Base-by-base conservation (phyloP, 2,329 filamentous ascomycete genomes). In the Dactylellina sp. region DNA sequence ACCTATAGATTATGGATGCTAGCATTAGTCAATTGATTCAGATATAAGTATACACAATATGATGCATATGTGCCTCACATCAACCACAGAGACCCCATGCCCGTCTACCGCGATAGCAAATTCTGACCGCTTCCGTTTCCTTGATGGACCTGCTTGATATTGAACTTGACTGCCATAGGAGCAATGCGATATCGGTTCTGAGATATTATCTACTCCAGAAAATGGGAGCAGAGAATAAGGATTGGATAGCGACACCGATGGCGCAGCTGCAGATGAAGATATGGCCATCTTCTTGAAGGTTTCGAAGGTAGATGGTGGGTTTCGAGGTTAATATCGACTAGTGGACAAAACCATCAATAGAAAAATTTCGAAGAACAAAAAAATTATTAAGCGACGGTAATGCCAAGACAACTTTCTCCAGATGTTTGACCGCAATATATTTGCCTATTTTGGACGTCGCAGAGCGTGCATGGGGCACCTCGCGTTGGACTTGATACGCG, bases 221-320 rank as follows among this genome's bases (percentile, higher is more conserved):
- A 74, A 66, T 14, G 70, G 37, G 9, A 74, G 40, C 16, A 74
- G 61, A 22, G 70, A 61, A 40, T 74, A 74, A 44, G 70, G 70
- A 62, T 60, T 74, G 18, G 70, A 74, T 14, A 74, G 70, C 70
- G 70, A 74, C 70, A 74, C 70, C 47, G 70, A 74, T 12, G 70
- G 70, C 55, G 70, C 46, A 44, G 60, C 60, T 49, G 56, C 52
- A 46, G 70, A 64, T 18, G 49, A 66, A 57, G 61, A 66, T 66
- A 74, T 74, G 35, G 61, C 70, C 70, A 74, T 74, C 56, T 74
- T 66, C 42, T 52, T 37, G 28, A 11, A 18, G 18, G 32, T 32
- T 60, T 55, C 18, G 25, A 35, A 42, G 50, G 22, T 44, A 72
- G 37, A n/a, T 60, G 50, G 35, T 9, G 24, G n/a, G 46, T 46